A percentile compares a stretch with the other conserved stretches of the same genome.
Evolutionary conservation across 176 grass and related monocot genomes (phyloP).

Genomic region (Elaeis guineensis): DNA sequence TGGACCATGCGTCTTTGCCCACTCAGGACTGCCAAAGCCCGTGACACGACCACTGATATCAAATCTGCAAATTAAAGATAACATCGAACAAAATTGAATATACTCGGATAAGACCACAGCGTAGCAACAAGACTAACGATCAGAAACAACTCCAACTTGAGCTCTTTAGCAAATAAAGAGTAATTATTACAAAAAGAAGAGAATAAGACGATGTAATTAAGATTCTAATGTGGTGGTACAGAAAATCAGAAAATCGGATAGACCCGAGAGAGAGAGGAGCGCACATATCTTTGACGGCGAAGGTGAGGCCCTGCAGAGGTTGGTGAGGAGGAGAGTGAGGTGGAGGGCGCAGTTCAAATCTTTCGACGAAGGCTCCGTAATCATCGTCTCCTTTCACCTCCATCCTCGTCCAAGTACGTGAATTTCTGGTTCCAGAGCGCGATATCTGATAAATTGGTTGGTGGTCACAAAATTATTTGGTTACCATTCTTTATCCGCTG

Average conservation of each 20-base stretch:
- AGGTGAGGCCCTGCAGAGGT: slow-evolving; percentile 42
- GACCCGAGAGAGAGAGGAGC: neutral
- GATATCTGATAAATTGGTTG: too few species aligned
- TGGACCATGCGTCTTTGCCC: slow-evolving; percentile 51
- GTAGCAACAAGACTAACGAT: neutral
- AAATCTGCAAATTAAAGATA: slow-evolving; percentile 38
- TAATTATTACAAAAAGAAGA: too few species aligned
- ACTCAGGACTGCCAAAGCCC: slow-evolving; percentile 78
- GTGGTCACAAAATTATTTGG: too few species aligned
- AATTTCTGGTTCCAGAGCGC: too few species aligned
- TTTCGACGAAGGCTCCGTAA: slow-evolving; percentile 43
- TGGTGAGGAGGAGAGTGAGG: neutral
- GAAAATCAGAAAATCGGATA: neutral
- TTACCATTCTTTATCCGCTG: too few species aligned
- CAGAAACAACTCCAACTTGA: neutral
- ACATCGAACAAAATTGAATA: neutral
- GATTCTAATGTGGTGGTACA: too few species aligned
- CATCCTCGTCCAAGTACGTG: neutral
- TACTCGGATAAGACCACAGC: neutral
- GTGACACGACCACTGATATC: slow-evolving; percentile 52
- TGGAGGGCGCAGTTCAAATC: slow-evolving; percentile 27
- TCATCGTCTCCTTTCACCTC: slow-evolving; percentile 17
- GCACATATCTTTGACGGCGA: slow-evolving; percentile 56
- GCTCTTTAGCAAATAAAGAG: too few species aligned
- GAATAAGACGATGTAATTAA: too few species aligned